A percentile compares a stretch with the other conserved stretches of the same genome.
Conservation (phyloP, 306 rosid species). For the Dryas alaskensis region DNA sequence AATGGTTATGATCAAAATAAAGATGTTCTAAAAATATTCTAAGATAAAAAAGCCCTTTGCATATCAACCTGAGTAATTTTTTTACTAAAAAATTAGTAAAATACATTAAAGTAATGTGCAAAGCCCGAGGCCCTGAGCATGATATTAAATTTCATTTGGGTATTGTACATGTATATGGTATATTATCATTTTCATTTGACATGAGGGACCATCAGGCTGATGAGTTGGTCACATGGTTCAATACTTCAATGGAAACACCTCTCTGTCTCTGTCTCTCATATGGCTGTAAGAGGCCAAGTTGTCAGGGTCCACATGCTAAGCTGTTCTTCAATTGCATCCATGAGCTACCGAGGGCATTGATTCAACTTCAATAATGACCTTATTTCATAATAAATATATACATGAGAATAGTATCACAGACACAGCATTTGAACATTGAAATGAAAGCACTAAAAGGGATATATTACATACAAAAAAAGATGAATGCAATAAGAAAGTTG, state of each 20-base stretch:
- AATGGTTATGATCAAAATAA: too few species aligned
- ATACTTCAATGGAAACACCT: too few species aligned
- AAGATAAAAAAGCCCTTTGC: too few species aligned
- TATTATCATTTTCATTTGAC: too few species aligned
- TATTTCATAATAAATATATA: not conserved
- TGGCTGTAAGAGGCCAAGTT: not conserved
- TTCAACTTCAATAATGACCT: not conserved
- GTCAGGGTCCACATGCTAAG: not conserved
- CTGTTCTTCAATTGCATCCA: not conserved
- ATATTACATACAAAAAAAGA: not conserved
- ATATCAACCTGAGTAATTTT: too few species aligned
- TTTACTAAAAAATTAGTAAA: not conserved
- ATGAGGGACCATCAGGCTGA: not conserved
- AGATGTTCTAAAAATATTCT: too few species aligned
- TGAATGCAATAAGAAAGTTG: not conserved
- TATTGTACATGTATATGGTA: not conserved
- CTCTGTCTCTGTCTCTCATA: not conserved
- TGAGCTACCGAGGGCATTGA: not conserved
- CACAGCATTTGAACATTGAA: not conserved
- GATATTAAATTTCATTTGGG: not conserved
- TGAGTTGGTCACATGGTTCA: constrained; percentile 2
- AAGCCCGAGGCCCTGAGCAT: not conserved
- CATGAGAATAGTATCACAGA: not conserved
- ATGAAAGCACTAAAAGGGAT: too few species aligned
- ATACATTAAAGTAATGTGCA: not conserved